Evolutionary conservation across 768 basidiomycete species (phyloP), one percentile per base, ranked within the genome.

Genomic region (Lentinula raphanica): DNA sequence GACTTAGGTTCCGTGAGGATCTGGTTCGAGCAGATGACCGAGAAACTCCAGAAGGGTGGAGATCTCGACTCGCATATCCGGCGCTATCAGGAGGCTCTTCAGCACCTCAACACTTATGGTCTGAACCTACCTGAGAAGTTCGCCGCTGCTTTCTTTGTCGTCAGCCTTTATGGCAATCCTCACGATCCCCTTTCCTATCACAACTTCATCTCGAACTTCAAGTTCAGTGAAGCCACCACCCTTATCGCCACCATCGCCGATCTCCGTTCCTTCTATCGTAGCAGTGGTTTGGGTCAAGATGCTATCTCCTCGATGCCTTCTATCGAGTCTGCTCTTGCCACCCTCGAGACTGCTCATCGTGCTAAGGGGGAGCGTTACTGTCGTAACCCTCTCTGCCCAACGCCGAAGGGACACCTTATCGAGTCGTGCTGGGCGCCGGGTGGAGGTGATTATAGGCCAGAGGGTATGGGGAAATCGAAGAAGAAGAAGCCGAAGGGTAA

Each of bases 401-500:
- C 7, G 23, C 39, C 25, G 3, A 38, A 55, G 19, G 54, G 58
- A 17, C 61, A 62, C 23, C 42, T 54, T 13, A 25, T n/a, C 27
- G 54, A 61, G 5, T 25, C 15, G 4, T 62, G 61, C 32, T 59
- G 54, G 36, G 23, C 53, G 7, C 44, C 25, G 3, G 61, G 61
- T 31, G 58, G 53, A 3, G 61, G 48, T 3, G 25, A 44, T 38
- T 17, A 8, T 38, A 17, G 36, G 7, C 9, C 9, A 38, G 36
- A 15, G 9, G 15, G 36, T 12, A 15, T 17, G 3, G 21, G 61
- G 1, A 23, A 44, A 17, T 48, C 19, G 21, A 36, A 45, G 46
- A 23, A 28, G 25, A 31, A 28, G 48, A 57, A 57, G 51, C 36
- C 31, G 44, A 61, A 61, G 25, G 31, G 44, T 4, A 32, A 5